Evolutionary conservation across 108 stramenopile genomes (phyloP), one percentile per base, ranked within the genome.

Genomic region (Epithemia pelagica): DNA sequence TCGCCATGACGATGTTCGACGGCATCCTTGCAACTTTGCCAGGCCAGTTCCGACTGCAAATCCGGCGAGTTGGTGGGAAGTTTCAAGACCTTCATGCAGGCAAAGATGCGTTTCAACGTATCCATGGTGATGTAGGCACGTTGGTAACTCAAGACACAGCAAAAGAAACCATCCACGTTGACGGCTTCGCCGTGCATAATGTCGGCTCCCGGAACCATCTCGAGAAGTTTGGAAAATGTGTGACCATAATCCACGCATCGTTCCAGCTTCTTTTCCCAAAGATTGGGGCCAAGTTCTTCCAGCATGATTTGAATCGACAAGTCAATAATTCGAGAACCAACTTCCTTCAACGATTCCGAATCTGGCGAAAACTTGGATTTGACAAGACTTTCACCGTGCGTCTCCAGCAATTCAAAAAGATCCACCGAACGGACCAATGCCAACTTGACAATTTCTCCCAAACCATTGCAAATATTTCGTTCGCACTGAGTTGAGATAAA

Each of bases 151-250:
- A 96, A 65, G 21, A 96, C 66, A 24, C 93, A 91, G 77, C 92
- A 95, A 66, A 97, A 92, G 78, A 95, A 95, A 19, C 96, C 96
- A 80, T 98, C 95, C 28, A 96, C 86, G 72, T 96, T 96, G 24
- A 98, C 97, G 32, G 97, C 97, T 72, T 98, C 97, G 30, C 97
- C 97, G 67, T 98, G 97, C 92, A 96, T 95, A 61, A 98, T 91
- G 68, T 98, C 94, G 3, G 79, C 91, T 8, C 81, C 91, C 2
- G 95, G 95, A 28, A 86, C 80, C 96, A 96, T 96, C 71, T 98
- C 97, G 33, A 98, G 69, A 32, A 96, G 85, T 68, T 96, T 96
- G 25, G 90, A 92, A 71, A 98, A 98, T 1, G 97, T 96, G 77
- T 98, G 97, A 82, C 88, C 91, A 66, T 92, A 95, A 62, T 95